Evolutionary conservation across 2,329 filamentous ascomycete species (phyloP).

Genomic region (Microascus cirrosus): DNA sequence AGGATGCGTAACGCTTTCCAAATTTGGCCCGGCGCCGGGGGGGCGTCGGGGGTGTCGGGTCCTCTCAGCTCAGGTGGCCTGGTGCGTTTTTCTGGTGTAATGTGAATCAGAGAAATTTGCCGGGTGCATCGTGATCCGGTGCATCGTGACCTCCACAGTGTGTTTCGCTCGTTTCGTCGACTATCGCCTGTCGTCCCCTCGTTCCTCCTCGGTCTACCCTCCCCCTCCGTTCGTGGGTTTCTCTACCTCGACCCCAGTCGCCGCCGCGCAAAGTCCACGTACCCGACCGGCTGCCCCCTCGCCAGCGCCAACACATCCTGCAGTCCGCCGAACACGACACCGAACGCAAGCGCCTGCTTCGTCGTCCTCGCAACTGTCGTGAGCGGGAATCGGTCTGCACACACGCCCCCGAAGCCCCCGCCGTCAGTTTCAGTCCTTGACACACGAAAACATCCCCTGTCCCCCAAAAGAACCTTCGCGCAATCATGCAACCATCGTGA

Average conservation of each 20-base stretch:
- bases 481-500: not conserved
- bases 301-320: conserved; percentile 65
- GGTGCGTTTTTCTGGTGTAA: not conserved
- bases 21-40: not conserved
- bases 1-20: not conserved
- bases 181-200: not conserved
- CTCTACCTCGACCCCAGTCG: not conserved
- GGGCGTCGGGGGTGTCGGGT: not conserved
- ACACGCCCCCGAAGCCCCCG: not conserved
- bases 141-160: not conserved
- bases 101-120: not conserved
- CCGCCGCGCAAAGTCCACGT: conserved; percentile 40
- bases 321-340: conserved; percentile 66
- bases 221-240: not conserved
- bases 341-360: conserved; percentile 67
- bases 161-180: not conserved
- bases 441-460: not conserved
- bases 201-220: not conserved
- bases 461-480: not conserved
- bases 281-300: conserved; percentile 62
- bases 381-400: conserved; percentile 65
- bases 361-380: conserved; percentile 68
- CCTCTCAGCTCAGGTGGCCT: not conserved
- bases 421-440: not conserved
- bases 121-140: not conserved